These are phyloP conservation scores for Spergularia azorica DNA, from an alignment of 179 eudicot species.

Conservation along the genomic window DNA sequence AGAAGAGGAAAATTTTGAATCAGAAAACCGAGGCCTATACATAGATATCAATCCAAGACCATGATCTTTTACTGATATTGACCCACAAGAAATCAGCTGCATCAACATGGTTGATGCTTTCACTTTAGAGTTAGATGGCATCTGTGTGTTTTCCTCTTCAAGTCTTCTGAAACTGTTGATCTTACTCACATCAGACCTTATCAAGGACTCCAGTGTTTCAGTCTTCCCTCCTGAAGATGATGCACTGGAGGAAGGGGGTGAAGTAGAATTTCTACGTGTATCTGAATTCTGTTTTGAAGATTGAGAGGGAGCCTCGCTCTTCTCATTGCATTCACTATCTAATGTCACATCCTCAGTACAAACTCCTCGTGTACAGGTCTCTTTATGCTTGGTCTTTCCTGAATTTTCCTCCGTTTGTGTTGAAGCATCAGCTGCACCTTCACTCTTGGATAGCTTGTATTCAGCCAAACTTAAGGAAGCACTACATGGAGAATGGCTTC, in stretches of 20 bases:
- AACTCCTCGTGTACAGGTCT: conserved; percentile 78
- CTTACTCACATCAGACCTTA: conserved; percentile 82
- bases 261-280: conserved; percentile 36
- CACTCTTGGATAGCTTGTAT: conserved; percentile 59
- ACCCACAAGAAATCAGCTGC: conserved; percentile 96
- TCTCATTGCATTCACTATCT: conserved; percentile 42
- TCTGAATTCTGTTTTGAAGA: conserved; percentile 37
- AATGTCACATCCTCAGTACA: conserved; percentile 73
- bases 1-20: conserved; percentile 76
- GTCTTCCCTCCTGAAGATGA: conserved; percentile 73
- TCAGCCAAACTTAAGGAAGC: conserved; percentile 72
- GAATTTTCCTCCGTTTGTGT: conserved; percentile 82
- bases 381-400: conserved; percentile 42
- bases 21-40: conserved; percentile 70
- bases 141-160: conserved; percentile 53
- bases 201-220: conserved; percentile 81
- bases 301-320: conserved; percentile 28
- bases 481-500: conserved; percentile 61
- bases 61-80: conserved; percentile 90
- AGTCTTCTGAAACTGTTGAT: conserved; percentile 64
- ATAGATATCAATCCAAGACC: conserved; percentile 78
- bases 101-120: conserved; percentile 78
- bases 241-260: conserved; percentile 72
- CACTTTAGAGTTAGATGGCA: conserved; percentile 53
- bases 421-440: conserved; percentile 82